Evolutionary conservation across 805 yeast species (phyloP), one percentile per base, ranked within the genome.

Genomic region (Ogataea polymorpha): DNA sequence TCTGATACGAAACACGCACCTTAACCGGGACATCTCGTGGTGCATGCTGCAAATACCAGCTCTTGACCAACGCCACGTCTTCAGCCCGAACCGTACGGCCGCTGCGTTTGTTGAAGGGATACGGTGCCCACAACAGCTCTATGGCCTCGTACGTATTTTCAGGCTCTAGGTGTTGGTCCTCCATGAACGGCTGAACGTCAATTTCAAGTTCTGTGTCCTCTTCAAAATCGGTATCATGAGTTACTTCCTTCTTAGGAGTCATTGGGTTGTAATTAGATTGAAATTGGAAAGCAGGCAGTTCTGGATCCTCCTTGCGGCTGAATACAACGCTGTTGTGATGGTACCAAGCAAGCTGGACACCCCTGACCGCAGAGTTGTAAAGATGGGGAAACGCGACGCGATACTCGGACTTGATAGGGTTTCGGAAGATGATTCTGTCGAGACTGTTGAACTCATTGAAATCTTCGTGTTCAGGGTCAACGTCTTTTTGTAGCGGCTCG

Each of bases 381-480:
- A 93, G 61, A 53, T 76, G 84, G 0, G 99, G 97, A 49, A 75
- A 89, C 1, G 96, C 95, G 13, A 93, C 83, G 46, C 77, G 75
- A 59, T 87, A 86, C 59, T 91, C 99, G 1, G 95, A 82, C 53
- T 86, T 71, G 26, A 88, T 67, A 0, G 87, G 86, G 12, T 68
- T 68, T 45, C 99, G 72, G 63, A 86, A 83, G 16, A 93, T 88
- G 17, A 89, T 79, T 57, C 96, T 69, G 56, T 90, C 96, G 28
- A 91, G 74, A 7, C 96, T 77, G 54, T 90, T 90, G 65, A 93
- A 90, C 60, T 91, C 98, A 40, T 86, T 87, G 61, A 75, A 85
- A 58, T 90, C 97, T 45, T 84, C 91, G 20, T 61, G 59, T 33
- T 79, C 85, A 20, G 73, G 72, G 50, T 80, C 80, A 27, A 70